Conservation (phyloP, 805 yeast species). For the Saturnispora dispora region DNA sequence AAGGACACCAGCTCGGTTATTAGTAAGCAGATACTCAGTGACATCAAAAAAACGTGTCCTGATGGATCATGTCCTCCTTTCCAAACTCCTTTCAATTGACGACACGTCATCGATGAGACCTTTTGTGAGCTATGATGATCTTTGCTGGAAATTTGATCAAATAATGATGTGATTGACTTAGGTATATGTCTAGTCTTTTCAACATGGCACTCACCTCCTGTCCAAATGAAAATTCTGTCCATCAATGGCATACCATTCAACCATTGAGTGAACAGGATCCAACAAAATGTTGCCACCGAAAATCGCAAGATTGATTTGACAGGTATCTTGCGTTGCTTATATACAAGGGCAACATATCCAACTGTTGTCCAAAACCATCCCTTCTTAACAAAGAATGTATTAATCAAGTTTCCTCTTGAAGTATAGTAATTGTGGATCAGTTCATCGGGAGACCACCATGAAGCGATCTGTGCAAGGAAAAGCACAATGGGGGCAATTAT, state of each 20-base stretch:
- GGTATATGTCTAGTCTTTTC: slow-evolving; percentile 7
- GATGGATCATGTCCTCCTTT: slow-evolving; percentile 91
- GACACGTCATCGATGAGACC: slow-evolving; percentile 35
- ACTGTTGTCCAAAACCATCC: slow-evolving; percentile 91
- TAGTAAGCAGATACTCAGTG: slow-evolving; percentile 56
- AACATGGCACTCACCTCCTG: slow-evolving; percentile 72
- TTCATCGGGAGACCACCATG: slow-evolving; percentile 35
- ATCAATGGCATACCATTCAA: slow-evolving; percentile 75
- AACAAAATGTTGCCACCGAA: slow-evolving; percentile 57
- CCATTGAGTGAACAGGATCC: slow-evolving; percentile 86
- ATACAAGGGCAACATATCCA: slow-evolving; percentile 24
- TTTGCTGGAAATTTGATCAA: background rate
- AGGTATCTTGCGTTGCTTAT: slow-evolving; percentile 8
- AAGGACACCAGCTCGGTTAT: slow-evolving; percentile 46
- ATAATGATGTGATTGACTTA: background rate
- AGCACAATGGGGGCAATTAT: slow-evolving; percentile 34
- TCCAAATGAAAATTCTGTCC: slow-evolving; percentile 70
- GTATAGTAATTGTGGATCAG: slow-evolving; percentile 42
- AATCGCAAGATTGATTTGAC: slow-evolving; percentile 32
- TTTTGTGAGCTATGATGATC: slow-evolving; percentile 13
- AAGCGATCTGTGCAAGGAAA: slow-evolving; percentile 42
- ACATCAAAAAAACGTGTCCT: slow-evolving; percentile 80
- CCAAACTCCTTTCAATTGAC: slow-evolving; percentile 61
- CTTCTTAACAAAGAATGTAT: slow-evolving; percentile 66
- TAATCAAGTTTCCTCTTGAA: slow-evolving; percentile 61